Evolutionary conservation across 176 grass and related monocot species (phyloP).

Genomic region (Triticum aestivum): DNA sequence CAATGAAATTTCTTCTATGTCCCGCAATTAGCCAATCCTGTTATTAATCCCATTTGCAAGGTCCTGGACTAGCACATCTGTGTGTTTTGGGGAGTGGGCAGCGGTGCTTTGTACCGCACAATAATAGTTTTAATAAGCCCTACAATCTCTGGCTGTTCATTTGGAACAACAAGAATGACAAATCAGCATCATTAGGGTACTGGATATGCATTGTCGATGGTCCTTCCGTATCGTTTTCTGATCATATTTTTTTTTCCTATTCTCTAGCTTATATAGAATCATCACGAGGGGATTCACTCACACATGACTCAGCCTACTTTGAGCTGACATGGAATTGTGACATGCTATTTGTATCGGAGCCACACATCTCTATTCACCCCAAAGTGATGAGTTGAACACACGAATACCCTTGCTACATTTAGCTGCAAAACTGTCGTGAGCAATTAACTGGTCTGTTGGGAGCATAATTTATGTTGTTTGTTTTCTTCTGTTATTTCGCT

Average conservation of each 20-base stretch:
- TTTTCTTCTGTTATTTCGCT: not conserved
- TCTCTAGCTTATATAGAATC: constrained; percentile 5
- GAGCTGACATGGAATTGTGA: not conserved
- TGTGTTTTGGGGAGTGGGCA: not conserved
- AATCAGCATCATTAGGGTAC: not conserved
- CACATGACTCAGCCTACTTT: not conserved
- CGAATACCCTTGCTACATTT: not conserved
- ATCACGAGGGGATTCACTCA: not conserved
- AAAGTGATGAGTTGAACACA: not conserved
- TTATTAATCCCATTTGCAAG: not conserved
- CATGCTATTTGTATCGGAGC: not conserved
- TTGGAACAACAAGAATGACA: not conserved
- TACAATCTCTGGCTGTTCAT: not conserved
- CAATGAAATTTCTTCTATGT: not conserved
- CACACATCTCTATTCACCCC: not conserved
- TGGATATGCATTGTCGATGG: not conserved
- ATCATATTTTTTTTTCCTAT: constrained; percentile 16
- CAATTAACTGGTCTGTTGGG: not conserved
- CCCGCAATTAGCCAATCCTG: not conserved
- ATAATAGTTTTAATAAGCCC: not conserved
- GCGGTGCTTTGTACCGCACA: not conserved
- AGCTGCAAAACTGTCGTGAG: not conserved
- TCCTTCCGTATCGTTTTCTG: not conserved
- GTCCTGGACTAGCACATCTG: not conserved
- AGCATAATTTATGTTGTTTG: not conserved